Evolutionary conservation across 2,329 filamentous ascomycete species (phyloP).

Genomic region (Fusarium metavorans): DNA sequence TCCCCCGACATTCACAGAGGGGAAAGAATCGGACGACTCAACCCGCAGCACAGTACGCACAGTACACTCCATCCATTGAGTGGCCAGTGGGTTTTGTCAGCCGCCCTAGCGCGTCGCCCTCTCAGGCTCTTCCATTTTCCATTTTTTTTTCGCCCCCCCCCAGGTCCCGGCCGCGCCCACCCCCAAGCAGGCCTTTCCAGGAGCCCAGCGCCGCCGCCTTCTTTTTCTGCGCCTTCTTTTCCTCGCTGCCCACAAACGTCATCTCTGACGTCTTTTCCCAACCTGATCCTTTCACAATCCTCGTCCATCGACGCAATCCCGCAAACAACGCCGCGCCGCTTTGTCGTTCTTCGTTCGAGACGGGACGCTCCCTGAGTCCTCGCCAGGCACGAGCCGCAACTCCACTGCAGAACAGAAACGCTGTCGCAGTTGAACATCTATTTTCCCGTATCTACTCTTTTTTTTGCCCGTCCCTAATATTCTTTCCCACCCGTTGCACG

Average conservation of each 20-base stretch:
- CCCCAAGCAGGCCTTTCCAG: slow-evolving; percentile 41
- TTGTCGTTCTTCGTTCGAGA: slow-evolving; percentile 39
- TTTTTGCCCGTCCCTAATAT: slow-evolving; percentile 22
- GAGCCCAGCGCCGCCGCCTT: slow-evolving; percentile 49
- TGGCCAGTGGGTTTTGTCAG: slow-evolving; percentile 36
- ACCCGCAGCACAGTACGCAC: slow-evolving; percentile 38
- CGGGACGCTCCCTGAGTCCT: slow-evolving; percentile 28
- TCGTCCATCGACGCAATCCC: slow-evolving; percentile 49
- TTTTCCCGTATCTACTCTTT: slow-evolving; percentile 28
- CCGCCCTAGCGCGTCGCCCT: slow-evolving; percentile 25
- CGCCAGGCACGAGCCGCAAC: slow-evolving; percentile 40
- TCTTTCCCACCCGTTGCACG: slow-evolving; percentile 6
- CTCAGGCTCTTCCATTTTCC: slow-evolving; percentile 19
- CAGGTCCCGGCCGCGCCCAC: not conserved
- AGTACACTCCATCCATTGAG: slow-evolving; percentile 6
- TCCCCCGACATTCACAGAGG: slow-evolving; percentile 27
- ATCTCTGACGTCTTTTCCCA: slow-evolving; percentile 61
- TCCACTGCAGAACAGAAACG: slow-evolving; percentile 39
- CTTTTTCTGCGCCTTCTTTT: slow-evolving; percentile 53
- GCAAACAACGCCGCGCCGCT: slow-evolving; percentile 44
- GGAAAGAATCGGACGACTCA: slow-evolving; percentile 44
- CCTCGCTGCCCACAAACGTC: slow-evolving; percentile 56
- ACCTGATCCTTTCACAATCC: slow-evolving; percentile 53
- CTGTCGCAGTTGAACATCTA: slow-evolving; percentile 7
- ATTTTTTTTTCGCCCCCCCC: slow-evolving; percentile 29